Conservation (phyloP, 2,329 filamentous ascomycete species). For the Fusarium gaditjirri region DNA sequence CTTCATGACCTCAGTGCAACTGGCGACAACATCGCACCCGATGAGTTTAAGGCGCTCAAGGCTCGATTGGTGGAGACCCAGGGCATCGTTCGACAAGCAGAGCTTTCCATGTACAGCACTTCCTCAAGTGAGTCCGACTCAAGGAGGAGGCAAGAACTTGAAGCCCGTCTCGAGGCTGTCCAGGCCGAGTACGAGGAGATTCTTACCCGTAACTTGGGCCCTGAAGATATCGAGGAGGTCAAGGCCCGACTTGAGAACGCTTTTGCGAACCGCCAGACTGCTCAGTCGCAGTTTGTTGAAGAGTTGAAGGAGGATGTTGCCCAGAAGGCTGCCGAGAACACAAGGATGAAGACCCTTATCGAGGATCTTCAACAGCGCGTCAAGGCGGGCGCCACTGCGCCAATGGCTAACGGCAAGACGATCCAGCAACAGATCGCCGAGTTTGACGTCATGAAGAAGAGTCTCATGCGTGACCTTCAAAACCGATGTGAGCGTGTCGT, state of each 20-base stretch:
- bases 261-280: slow-evolving; percentile 79
- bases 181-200: slow-evolving; percentile 88
- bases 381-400: slow-evolving; percentile 68
- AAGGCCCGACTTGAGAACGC: slow-evolving; percentile 82
- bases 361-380: slow-evolving; percentile 81
- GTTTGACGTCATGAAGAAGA: slow-evolving; percentile 99
- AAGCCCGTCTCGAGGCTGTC: slow-evolving; percentile 77
- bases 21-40: slow-evolving; percentile 83
- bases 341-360: slow-evolving; percentile 81
- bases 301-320: slow-evolving; percentile 80
- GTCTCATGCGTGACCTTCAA: slow-evolving; percentile 96
- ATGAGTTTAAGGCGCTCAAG: slow-evolving; percentile 81
- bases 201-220: slow-evolving; percentile 80
- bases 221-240: slow-evolving; percentile 84
- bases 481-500: slow-evolving; percentile 98
- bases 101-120: slow-evolving; percentile 81
- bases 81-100: slow-evolving; percentile 90
- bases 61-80: slow-evolving; percentile 88
- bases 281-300: slow-evolving; percentile 77
- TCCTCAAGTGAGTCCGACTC: slow-evolving; percentile 72
- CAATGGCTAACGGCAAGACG: slow-evolving; percentile 85
- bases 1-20: slow-evolving; percentile 80
- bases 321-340: slow-evolving; percentile 83
- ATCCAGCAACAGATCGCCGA: slow-evolving; percentile 98
- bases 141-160: slow-evolving; percentile 78